Percentiles rank a stretch among this genome's conserved stretches.
Evolutionary conservation across 495 filamentous ascomycete genomes (phyloP).

Genomic region (Pyrenopolyporus hunteri): DNA sequence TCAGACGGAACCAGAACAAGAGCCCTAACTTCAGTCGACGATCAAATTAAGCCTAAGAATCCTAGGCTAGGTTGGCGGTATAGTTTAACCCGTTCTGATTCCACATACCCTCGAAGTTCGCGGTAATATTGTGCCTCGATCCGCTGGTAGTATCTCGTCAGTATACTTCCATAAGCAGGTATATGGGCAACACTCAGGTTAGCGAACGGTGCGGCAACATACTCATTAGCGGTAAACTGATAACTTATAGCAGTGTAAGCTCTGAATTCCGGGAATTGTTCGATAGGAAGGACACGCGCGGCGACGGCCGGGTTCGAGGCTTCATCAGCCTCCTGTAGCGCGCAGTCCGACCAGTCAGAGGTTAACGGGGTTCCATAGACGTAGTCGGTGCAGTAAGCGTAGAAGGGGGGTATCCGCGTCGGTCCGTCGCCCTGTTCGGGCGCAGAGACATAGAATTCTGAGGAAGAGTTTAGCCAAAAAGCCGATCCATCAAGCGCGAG

Average conservation of each 20-base stretch:
- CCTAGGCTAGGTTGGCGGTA: too few species aligned
- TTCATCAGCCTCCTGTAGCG: neutral
- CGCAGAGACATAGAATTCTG: constrained; percentile 10
- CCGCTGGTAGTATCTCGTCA: neutral
- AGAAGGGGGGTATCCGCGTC: neutral
- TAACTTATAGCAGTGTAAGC: constrained; percentile 12
- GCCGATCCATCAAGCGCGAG: too few species aligned
- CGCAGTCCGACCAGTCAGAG: constrained; percentile 2
- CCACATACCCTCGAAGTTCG: too few species aligned
- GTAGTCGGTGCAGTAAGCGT: constrained; percentile 5
- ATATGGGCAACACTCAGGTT: too few species aligned
- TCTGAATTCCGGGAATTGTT: neutral
- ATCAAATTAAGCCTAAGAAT: too few species aligned
- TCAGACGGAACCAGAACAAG: too few species aligned
- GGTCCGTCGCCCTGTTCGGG: neutral
- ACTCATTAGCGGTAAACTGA: constrained; percentile 2
- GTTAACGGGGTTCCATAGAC: constrained; percentile 3
- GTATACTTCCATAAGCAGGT: neutral
- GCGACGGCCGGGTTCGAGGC: neutral
- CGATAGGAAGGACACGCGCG: constrained; percentile 12
- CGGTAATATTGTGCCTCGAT: neutral
- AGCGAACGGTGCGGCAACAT: neutral
- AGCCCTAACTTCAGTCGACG: too few species aligned
- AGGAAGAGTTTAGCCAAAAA: neutral
- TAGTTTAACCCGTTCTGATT: too few species aligned